Percentiles rank a stretch among this genome's conserved stretches.
Conservation (phyloP, 352 stramenopile genomes). For the Globisporangium mamillatum region DNA sequence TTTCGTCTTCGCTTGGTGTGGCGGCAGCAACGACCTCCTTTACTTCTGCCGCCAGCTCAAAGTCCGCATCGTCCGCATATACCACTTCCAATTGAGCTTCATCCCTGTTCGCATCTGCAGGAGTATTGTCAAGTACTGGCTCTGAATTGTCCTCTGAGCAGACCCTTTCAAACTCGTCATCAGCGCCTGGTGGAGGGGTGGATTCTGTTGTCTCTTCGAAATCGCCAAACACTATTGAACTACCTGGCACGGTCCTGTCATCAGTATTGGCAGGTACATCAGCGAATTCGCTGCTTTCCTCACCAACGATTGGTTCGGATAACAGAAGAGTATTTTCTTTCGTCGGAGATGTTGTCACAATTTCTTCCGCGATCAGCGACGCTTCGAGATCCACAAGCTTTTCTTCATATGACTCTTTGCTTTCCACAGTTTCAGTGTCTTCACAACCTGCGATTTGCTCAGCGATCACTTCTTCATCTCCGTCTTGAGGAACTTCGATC, state of each 20-base stretch:
- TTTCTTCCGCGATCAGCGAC: slow-evolving; percentile 15
- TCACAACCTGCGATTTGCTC: slow-evolving; percentile 10
- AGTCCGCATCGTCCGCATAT: background rate
- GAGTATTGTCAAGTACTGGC: background rate
- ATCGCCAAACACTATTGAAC: slow-evolving; percentile 1
- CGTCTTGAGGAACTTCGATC: background rate
- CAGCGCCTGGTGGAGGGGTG: background rate
- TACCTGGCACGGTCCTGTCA: background rate
- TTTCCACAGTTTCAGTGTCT: background rate
- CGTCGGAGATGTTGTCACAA: slow-evolving; percentile 11
- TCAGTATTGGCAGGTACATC: background rate
- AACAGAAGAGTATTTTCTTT: background rate
- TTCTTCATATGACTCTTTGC: background rate
- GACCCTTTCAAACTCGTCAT: background rate
- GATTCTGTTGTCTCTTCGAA: slow-evolving; percentile 7
- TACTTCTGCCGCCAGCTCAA: background rate
- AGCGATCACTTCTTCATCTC: slow-evolving; percentile 14
- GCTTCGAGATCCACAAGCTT: slow-evolving; percentile 6
- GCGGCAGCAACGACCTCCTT: background rate
- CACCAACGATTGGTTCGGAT: background rate
- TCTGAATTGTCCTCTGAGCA: background rate
- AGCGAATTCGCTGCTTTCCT: background rate
- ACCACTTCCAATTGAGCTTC: background rate
- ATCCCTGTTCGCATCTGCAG: background rate
- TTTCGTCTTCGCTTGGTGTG: too few relatives aligned